phyloP scores from a whole-genome alignment of 176 grass and related monocot species.

The Musa troglodytarum region DNA sequence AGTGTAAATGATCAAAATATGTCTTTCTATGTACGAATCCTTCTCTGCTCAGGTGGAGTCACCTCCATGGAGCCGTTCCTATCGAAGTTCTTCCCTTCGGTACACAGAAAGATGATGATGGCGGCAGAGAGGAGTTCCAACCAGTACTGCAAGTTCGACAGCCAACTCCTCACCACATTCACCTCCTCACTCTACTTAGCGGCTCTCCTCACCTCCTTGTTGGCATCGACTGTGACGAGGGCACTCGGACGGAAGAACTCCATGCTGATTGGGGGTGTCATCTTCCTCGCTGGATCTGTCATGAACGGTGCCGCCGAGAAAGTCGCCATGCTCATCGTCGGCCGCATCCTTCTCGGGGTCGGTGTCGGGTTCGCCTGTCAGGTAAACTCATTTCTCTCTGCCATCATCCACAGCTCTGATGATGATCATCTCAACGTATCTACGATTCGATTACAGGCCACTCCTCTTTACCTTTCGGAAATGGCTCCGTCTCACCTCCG shows the following conservation, averaged over 20 bases:
- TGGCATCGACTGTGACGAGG: background rate
- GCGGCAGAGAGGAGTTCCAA: constrained; percentile 26
- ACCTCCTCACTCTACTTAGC: constrained; percentile 93
- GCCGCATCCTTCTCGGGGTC: constrained; percentile 1
- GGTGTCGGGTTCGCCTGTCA: constrained; percentile 3
- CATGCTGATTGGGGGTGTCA: constrained; percentile 5
- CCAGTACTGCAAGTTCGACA: constrained; percentile 99
- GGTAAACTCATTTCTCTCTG: background rate
- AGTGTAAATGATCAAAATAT: too few species aligned
- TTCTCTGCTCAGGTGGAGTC: background rate
- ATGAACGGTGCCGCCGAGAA: constrained; percentile 6
- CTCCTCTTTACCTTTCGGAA: constrained; percentile 9
- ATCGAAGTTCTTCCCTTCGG: constrained; percentile 4
- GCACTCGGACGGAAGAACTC: background rate
- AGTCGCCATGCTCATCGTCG: constrained; percentile 10
- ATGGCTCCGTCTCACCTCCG: constrained; percentile 2
- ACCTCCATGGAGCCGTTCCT: constrained; percentile 10
- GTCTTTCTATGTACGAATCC: too few species aligned
- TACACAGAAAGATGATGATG: background rate
- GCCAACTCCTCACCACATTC: constrained; percentile 86
- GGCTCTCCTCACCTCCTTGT: constrained; percentile 18
- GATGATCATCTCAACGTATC: background rate
- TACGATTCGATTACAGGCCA: background rate
- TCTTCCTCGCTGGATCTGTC: constrained; percentile 1
- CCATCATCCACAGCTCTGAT: background rate